Evolutionary conservation across 1,284 basidiomycete species (phyloP).

Genomic region (Tetrapyrgos nigripes): DNA sequence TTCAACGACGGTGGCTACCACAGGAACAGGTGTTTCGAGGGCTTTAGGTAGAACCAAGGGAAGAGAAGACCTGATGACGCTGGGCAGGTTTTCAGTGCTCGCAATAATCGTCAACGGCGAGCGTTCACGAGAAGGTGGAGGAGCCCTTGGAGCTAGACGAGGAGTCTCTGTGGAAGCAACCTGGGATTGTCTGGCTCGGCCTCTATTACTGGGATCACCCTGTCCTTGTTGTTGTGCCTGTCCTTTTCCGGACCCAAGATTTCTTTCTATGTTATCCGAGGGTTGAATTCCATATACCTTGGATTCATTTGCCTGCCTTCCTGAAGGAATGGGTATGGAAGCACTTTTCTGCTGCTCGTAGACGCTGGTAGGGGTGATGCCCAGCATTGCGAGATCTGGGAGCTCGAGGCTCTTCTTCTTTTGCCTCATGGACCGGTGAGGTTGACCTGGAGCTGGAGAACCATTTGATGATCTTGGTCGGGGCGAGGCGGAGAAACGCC

Average conservation of each 20-base stretch:
- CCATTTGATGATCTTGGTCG: neutral
- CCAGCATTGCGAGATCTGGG: slow-evolving; percentile 73
- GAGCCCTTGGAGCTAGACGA: neutral
- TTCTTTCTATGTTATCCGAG: neutral
- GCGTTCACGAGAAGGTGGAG: neutral
- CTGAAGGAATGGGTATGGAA: neutral
- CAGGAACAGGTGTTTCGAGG: neutral
- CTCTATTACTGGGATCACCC: neutral
- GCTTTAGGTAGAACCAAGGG: slow-evolving; percentile 1
- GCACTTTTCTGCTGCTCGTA: neutral
- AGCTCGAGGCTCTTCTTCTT: slow-evolving; percentile 81
- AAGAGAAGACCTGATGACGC: slow-evolving; percentile 7
- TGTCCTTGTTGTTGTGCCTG: neutral
- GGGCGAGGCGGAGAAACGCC: neutral
- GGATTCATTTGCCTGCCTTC: too few relatives aligned
- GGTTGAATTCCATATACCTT: neutral
- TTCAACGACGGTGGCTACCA: neutral
- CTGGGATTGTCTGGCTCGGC: neutral
- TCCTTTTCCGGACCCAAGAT: neutral
- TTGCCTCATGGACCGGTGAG: slow-evolving; percentile 52
- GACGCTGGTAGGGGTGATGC: slow-evolving; percentile 46
- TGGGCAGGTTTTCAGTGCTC: neutral
- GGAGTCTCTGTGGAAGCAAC: neutral
- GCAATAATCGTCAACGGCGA: neutral
- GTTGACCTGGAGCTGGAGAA: neutral